Evolutionary conservation across 176 grass and related monocot genomes (phyloP).

Genomic region (Aegilops bicornis): DNA sequence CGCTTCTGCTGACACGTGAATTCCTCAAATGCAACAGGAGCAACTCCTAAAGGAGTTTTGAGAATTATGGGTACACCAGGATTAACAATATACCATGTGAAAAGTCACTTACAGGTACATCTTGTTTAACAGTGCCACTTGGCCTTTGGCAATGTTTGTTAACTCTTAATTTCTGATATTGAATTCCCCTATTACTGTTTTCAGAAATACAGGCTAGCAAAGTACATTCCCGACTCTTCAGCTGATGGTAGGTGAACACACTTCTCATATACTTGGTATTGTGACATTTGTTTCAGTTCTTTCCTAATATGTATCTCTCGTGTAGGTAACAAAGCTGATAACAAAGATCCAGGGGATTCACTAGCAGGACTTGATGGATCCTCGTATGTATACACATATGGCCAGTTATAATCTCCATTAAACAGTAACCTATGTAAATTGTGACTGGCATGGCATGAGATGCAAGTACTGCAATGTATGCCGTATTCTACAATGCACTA

Average conservation of each 20-base stretch:
- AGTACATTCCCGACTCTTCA: constrained; percentile 84
- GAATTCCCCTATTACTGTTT: constrained; percentile 18
- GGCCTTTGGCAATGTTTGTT: not conserved
- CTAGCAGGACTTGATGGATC: constrained; percentile 70
- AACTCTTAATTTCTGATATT: constrained; percentile 18
- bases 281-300: not conserved
- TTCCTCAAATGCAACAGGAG: constrained; percentile 50
- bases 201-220: constrained; percentile 97
- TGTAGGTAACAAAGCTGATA: constrained; percentile 71
- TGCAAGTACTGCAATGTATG: not conserved
- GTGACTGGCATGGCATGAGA: not conserved
- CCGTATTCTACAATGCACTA: not conserved
- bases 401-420: not conserved
- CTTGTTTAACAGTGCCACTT: constrained; percentile 23
- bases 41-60: constrained; percentile 96
- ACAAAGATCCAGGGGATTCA: constrained; percentile 68
- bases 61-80: constrained; percentile 80
- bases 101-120: constrained; percentile 98
- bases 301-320: constrained; percentile 21
- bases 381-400: constrained; percentile 67
- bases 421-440: not conserved
- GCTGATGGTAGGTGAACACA: constrained; percentile 62
- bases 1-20: constrained; percentile 25
- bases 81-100: constrained; percentile 97
- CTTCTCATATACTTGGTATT: not conserved